Conservation (phyloP, 1,284 basidiomycete species). For the Coriolopsis trogii region DNA sequence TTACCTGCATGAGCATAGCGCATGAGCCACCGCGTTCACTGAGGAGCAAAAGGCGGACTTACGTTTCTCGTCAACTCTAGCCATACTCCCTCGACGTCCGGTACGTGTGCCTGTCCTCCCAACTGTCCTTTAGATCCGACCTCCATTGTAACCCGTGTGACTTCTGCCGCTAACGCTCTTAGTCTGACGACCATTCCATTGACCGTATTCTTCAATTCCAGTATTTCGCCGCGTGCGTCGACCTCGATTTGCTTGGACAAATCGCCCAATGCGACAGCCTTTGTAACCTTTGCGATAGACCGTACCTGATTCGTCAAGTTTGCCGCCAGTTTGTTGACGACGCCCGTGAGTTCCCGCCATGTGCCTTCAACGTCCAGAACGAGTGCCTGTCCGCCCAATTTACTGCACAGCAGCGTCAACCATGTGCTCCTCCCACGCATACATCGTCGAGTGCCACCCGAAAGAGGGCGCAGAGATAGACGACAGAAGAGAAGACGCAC, state of each 20-base stretch:
- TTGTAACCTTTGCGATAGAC: slow-evolving; percentile 95
- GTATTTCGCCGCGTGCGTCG: slow-evolving; percentile 94
- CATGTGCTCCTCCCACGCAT: background rate
- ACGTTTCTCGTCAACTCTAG: slow-evolving; percentile 89
- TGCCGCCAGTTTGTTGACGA: slow-evolving; percentile 91
- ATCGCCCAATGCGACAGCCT: slow-evolving; percentile 96
- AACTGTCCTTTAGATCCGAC: slow-evolving; percentile 91
- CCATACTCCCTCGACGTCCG: slow-evolving; percentile 96
- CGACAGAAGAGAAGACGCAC: slow-evolving; percentile 39
- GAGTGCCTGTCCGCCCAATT: slow-evolving; percentile 90
- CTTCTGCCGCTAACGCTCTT: slow-evolving; percentile 91
- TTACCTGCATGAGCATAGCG: too few species aligned
- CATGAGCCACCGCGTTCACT: too few species aligned
- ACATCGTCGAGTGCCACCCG: background rate
- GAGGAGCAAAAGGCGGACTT: too few species aligned
- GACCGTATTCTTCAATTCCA: slow-evolving; percentile 97
- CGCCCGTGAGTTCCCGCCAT: slow-evolving; percentile 88
- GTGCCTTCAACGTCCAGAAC: slow-evolving; percentile 94
- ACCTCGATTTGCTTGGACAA: slow-evolving; percentile 96
- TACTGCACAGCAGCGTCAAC: slow-evolving; percentile 44
- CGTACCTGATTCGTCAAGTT: slow-evolving; percentile 96
- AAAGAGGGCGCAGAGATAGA: slow-evolving; percentile 15
- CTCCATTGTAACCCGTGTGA: slow-evolving; percentile 93
- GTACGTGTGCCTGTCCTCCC: slow-evolving; percentile 90
- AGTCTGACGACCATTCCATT: slow-evolving; percentile 96